Evolutionary conservation across 1,284 basidiomycete species (phyloP), one percentile per base, ranked within the genome.

Genomic region (Ceratorhiza oryzae-sativae): DNA sequence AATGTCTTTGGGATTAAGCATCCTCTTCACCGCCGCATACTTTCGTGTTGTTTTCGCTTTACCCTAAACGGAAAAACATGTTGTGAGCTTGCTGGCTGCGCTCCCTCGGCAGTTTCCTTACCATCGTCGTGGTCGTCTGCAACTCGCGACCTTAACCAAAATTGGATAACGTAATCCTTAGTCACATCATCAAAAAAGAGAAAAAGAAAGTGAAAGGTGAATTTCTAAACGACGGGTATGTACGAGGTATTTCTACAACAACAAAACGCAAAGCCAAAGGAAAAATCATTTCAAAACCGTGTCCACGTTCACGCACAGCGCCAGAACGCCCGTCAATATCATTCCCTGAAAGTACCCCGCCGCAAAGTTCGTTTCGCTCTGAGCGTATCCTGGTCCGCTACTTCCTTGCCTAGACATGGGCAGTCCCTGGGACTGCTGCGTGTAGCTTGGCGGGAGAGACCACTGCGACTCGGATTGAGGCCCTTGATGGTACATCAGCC

Each of bases 1-100:
- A 74, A 93, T 92, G 80, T 99, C 97, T 77, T 91, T 94, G 0
- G 97, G 96, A 79, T 95, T 97, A 75, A 99, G 83, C 85, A 99
- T 87, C 15, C 97, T 92, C 83, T 99, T 99, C 56, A 97, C 95
- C 6, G 90, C 84, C 3, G 95, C 96, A 80, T 98, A 98, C 81
- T 98, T 98, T 80, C 95, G 87, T 0, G 95, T 96, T 81, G 94
- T 95, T 80, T 94, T 95, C 61, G 93, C 93, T 82, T 91, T 96
- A n/a, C 90, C 93, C 96, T 95, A 65, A 41, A 18, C 42, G 15
- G 18, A n/a, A 18, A 3, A 12, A 10, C 41, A 41, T 53, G 12
- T 62, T 46, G 23, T 56, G 32, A 55, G 63, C 45, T 30, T 23
- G 30, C 20, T 23, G 23, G 3, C 18, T 42, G 9, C 15, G 41